Base-by-base conservation (phyloP, 2,329 filamentous ascomycete genomes). In the Emergomyces orientalis region DNA sequence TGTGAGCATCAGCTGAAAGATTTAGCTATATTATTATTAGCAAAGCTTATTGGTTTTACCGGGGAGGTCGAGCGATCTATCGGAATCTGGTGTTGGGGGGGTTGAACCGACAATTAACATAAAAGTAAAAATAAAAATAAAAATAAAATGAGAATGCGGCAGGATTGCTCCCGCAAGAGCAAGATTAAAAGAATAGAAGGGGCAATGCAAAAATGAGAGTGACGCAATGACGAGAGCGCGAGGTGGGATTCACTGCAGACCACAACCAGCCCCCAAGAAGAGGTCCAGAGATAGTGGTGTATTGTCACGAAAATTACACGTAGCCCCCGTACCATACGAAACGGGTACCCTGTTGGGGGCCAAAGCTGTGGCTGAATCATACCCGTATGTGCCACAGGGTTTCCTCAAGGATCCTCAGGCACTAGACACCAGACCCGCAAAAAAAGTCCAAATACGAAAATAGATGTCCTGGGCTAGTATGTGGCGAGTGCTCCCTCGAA, bases 281-380 rank as follows among this genome's bases (percentile, higher is more conserved):
- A 7, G 11, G 13, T 5, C n/a, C 32, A 34, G 37, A 17, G 13
- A 37, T 57, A 27, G 22, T 11, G 25, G 22, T 9, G 55, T 57
- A 57, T 57, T 39, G 55, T 57, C 55, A 57, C 34, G 32, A 41
- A 39, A 17, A 19, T 27, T 57, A 57, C 37, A 13, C 19, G 11
- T 57, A 57, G 55, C 34, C 8, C 54, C 32, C 37, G 37, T 57
- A 57, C 55, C 55, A 41, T 57, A 57, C 55, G n/a, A 41, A 27
- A 57, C 55, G 34, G 9, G 34, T 25, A 22, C 3, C 7, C 11
- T 5, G 25, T 41, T 14, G 17, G 55, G n/a, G 34, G n/a, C 55
- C n/a, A 41, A 7, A 30, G 7, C 9, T 43, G 55, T 57, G 55
- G 55, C 55, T 57, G 55, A 57, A 43, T 37, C 19, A 22, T 11